Conservation (phyloP, 192 early-diverging fungal genomes). For the Coemansia sp. region DNA sequence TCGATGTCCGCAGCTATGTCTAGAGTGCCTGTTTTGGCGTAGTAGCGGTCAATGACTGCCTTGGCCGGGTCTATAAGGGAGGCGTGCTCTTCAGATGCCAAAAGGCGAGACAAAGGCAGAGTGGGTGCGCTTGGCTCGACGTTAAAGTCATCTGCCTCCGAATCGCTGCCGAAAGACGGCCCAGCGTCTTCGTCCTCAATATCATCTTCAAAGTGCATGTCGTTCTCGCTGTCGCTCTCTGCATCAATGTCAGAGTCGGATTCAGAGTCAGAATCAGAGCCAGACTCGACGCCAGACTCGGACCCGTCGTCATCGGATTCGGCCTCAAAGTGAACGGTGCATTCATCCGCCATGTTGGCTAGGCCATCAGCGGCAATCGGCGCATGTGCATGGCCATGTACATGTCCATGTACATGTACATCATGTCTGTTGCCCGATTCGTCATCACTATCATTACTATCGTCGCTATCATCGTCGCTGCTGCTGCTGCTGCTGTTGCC, state of each 20-base stretch:
- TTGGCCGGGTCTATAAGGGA: constrained; percentile 25
- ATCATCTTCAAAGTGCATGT: background rate
- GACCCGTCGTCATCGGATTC: background rate
- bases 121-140: constrained; percentile 2
- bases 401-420: background rate
- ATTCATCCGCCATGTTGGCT: background rate
- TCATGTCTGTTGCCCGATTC: background rate
- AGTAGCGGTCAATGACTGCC: constrained; percentile 44
- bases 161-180: background rate
- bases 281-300: constrained; percentile 14
- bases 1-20: constrained; percentile 43
- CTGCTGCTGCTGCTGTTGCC: constrained; percentile 3
- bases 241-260: background rate
- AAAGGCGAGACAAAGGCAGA: background rate
- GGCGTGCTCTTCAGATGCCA: constrained; percentile 9
- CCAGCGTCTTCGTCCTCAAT: background rate
- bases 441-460: background rate
- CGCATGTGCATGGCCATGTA: no score
- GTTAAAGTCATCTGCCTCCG: background rate
- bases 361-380: constrained; percentile 1
- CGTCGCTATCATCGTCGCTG: constrained; percentile 2
- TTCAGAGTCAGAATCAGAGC: constrained; percentile 12
- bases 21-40: constrained; percentile 23
- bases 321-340: no score
- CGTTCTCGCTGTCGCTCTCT: background rate